phyloP scores from a whole-genome alignment of 495 filamentous ascomycete species.

The Letharia lupina region DNA sequence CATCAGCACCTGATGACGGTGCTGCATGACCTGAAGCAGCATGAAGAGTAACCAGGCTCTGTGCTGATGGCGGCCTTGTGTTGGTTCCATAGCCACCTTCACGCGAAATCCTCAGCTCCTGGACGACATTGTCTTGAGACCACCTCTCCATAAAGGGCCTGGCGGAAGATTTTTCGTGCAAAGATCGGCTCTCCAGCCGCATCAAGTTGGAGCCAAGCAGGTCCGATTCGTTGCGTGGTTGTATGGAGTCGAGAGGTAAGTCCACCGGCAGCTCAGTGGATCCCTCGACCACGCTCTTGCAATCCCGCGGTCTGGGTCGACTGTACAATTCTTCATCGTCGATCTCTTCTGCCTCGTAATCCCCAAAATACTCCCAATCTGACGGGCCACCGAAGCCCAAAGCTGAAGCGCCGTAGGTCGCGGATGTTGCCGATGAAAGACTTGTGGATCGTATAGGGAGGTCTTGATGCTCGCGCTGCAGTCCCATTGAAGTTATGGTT shows the following conservation, averaged over 20 bases:
- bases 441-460: slow-evolving; percentile 16
- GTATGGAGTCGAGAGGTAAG: neutral
- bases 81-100: neutral
- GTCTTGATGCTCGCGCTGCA: slow-evolving; percentile 10
- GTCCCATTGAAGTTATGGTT: slow-evolving; percentile 3
- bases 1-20: neutral
- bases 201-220: neutral
- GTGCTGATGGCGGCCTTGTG: slow-evolving; percentile 8
- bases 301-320: slow-evolving; percentile 17
- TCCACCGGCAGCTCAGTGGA: slow-evolving; percentile 25
- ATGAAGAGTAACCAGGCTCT: slow-evolving; percentile 4
- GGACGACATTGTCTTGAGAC: neutral
- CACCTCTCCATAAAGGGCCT: neutral
- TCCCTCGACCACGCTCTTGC: neutral
- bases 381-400: slow-evolving; percentile 47
- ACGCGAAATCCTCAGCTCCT: neutral
- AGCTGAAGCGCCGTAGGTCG: slow-evolving; percentile 33
- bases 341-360: slow-evolving; percentile 30
- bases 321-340: slow-evolving; percentile 29
- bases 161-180: neutral
- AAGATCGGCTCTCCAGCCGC: neutral
- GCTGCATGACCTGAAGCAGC: slow-evolving; percentile 5
- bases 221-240: neutral
- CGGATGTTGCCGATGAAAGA: slow-evolving; percentile 13
- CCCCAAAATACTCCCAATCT: slow-evolving; percentile 51